A percentile compares a stretch with the other conserved stretches of the same genome.
These are phyloP conservation scores for Schizopora paradoxa DNA, from an alignment of 1,284 basidiomycete genomes.

Conservation along the genomic window DNA sequence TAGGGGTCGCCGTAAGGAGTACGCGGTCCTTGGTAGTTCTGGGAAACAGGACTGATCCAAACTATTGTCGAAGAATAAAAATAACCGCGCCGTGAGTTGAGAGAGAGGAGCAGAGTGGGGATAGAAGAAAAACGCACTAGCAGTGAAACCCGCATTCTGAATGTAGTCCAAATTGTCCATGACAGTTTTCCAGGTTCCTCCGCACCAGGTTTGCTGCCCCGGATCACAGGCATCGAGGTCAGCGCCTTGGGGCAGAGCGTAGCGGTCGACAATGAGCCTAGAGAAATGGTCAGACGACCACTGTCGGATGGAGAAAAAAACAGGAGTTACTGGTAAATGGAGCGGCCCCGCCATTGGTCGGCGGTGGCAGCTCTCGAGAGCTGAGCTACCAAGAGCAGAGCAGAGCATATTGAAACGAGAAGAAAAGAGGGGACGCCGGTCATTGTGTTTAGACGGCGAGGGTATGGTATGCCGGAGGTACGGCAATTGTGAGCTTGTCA, in stretches of 20 bases:
- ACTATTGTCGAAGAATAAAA: constrained; percentile 30
- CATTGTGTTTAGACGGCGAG: constrained; percentile 2
- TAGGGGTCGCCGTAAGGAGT: constrained; percentile 65
- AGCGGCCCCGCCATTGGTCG: constrained; percentile 36
- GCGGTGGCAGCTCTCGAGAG: constrained; percentile 30
- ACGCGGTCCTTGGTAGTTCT: constrained; percentile 62
- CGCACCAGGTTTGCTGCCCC: constrained; percentile 58
- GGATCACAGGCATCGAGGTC: constrained; percentile 53
- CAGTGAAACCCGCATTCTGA: constrained; percentile 71
- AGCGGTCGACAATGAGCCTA: constrained; percentile 74
- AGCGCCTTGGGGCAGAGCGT: constrained; percentile 52
- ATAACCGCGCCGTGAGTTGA: constrained; percentile 4
- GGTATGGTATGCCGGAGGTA: constrained; percentile 2
- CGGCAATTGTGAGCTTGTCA: constrained; percentile 6
- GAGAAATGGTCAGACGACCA: background rate
- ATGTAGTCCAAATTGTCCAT: constrained; percentile 74
- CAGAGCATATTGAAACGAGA: constrained; percentile 6
- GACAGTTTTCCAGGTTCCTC: constrained; percentile 74
- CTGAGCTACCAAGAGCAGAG: constrained; percentile 18
- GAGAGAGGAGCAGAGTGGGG: constrained; percentile 19
- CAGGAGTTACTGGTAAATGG: constrained; percentile 36
- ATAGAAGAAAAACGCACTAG: constrained; percentile 43
- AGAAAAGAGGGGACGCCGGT: constrained; percentile 5
- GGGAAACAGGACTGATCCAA: constrained; percentile 62
- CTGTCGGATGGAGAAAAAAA: background rate